A percentile compares a stretch with the other conserved stretches of the same genome.
Conservation (phyloP, 1,139 yeast genomes). For the Spencermartinsiella ligniputridi region DNA sequence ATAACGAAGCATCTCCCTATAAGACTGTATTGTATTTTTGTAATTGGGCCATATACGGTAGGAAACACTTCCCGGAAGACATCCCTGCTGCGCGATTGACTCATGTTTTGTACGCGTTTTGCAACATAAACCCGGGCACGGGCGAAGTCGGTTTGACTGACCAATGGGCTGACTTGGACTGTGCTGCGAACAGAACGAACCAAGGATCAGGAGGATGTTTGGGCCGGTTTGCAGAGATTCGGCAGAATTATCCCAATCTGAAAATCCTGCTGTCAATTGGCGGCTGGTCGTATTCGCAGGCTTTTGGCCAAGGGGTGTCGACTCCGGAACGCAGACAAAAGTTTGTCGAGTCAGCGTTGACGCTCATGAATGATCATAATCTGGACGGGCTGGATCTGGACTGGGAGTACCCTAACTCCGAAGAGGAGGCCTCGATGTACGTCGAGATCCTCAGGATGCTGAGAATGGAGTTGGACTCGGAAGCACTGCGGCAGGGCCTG, state of each 20-base stretch:
- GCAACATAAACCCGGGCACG: constrained; percentile 48
- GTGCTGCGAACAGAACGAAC: constrained; percentile 14
- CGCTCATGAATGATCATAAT: constrained; percentile 49
- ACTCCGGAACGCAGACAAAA: constrained; percentile 36
- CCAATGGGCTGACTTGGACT: constrained; percentile 59
- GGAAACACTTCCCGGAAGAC: constrained; percentile 61
- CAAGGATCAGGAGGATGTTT: constrained; percentile 44
- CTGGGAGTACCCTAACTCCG: constrained; percentile 79
- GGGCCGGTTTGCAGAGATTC: constrained; percentile 52
- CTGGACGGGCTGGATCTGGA: constrained; percentile 92
- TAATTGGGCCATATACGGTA: constrained; percentile 68
- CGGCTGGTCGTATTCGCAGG: constrained; percentile 70
- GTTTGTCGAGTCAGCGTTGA: constrained; percentile 51
- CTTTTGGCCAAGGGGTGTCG: constrained; percentile 46
- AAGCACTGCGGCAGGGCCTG: constrained; percentile 32
- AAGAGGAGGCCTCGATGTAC: constrained; percentile 44
- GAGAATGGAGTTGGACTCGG: constrained; percentile 39
- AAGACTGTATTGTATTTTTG: constrained; percentile 28
- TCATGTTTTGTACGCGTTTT: constrained; percentile 75
- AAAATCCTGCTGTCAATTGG: constrained; percentile 75
- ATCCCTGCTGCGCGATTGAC: constrained; percentile 56
- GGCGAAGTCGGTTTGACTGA: constrained; percentile 58
- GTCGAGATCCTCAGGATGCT: constrained; percentile 44
- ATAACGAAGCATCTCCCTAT: constrained; percentile 6
- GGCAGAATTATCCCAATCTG: constrained; percentile 45